A percentile compares a stretch with the other conserved stretches of the same genome.
phyloP scores from a whole-genome alignment of 345 rosid species.

The Chamaenerion angustifolium region DNA sequence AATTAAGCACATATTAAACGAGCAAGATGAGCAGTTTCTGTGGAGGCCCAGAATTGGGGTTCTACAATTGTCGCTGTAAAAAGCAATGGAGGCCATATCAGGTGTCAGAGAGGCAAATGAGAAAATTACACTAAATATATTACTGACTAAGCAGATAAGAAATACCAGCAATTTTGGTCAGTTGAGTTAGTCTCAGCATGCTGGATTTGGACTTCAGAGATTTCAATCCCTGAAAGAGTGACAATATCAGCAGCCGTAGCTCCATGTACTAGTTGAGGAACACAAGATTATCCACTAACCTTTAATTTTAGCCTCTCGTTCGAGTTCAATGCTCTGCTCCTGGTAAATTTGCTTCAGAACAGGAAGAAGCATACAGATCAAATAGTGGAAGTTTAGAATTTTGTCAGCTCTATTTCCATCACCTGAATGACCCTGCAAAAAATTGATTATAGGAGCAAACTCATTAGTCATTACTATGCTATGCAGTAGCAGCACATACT shows the following conservation, averaged over 20 bases:
- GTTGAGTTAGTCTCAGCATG: conserved; percentile 31
- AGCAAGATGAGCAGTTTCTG: conserved; percentile 58
- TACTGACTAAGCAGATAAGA: no score
- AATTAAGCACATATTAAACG: conserved; percentile 45
- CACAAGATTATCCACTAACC: conserved; percentile 23
- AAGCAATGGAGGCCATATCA: conserved; percentile 11
- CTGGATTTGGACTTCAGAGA: conserved; percentile 30
- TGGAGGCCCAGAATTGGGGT: conserved; percentile 45
- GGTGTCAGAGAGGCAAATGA: conserved; percentile 13
- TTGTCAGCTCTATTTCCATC: conserved; percentile 44
- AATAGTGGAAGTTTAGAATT: conserved; percentile 64
- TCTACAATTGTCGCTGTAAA: conserved; percentile 42
- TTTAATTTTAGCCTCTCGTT: conserved; percentile 51
- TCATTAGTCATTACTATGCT: no score
- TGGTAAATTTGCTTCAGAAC: conserved; percentile 57
- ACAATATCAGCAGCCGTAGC: neutral
- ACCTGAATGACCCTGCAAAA: conserved; percentile 48
- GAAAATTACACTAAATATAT: conserved; percentile 3
- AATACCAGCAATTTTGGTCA: conserved; percentile 46
- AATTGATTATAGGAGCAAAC: conserved; percentile 3
- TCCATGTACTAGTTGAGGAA: neutral
- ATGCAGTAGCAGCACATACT: no score
- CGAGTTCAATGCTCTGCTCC: conserved; percentile 44
- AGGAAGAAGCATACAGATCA: conserved; percentile 92
- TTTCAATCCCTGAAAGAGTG: conserved; percentile 29